Base-by-base conservation (phyloP, 2,329 filamentous ascomycete genomes). In the Claviceps capensis region DNA sequence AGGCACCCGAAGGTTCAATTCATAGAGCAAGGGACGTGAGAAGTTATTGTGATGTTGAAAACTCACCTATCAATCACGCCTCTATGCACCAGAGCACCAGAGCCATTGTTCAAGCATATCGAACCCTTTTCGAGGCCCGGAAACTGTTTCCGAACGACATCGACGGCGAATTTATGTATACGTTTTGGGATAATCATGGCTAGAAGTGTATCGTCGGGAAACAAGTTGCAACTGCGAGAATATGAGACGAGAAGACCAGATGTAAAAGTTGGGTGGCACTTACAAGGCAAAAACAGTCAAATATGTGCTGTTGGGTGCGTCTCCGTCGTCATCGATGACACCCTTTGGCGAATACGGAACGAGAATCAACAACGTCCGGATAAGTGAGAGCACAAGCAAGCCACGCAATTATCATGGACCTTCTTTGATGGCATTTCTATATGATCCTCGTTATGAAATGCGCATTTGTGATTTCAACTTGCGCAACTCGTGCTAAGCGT, bases 21-120 rank as follows among this genome's bases (percentile, higher is more conserved):
- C 23, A 45, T n/a, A 23, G 19, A 34, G 30, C 3, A 11, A 34
- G 30, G 30, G 9, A 11, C 30, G 30, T 34, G 30, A 11, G 30
- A 34, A 34, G 30, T 34, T 34, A 34, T 34, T 11, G 9, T 34
- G 30, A 9, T 13, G 5, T 2, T 26, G 23, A 26, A 26, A 38
- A 40, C 50, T 26, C 38, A 48, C 50, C 45, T 52, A 11, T 52
- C 46, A 26, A 52, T 48, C 9, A 45, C 50, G 7, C 45, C 47
- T 26, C 17, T 48, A 5, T 52, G 40, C 13, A 49, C 26, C 5
- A 52, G 34, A 44, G 53, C 51, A 9, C 53, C 53, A 2, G 53
- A 47, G 16, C 36, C 53, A 52, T 54, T 54, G 17, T 54, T 52
- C 4, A 54, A 14, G 6, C 47, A 49, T n/a, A 49, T 42, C 5